Percentiles rank a stretch among this genome's conserved stretches.
Conservation (phyloP, 331 rosid genomes). For the Telfairia occidentalis region DNA sequence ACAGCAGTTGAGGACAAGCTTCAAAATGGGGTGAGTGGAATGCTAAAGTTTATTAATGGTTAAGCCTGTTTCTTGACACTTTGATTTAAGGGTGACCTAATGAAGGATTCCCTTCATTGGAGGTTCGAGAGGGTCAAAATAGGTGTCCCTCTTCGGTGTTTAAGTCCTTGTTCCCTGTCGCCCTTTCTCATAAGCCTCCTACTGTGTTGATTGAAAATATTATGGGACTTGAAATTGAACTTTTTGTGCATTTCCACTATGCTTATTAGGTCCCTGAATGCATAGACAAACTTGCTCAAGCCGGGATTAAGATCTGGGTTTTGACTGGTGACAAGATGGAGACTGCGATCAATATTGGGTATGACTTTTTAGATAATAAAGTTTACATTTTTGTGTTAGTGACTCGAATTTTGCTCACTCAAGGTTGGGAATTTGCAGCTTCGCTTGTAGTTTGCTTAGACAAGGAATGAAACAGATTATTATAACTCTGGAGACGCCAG, state of each 20-base stretch:
- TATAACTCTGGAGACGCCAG: slow-evolving; percentile 57
- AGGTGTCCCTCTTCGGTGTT: not conserved
- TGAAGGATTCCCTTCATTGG: not conserved
- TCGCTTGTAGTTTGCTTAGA: slow-evolving; percentile 90
- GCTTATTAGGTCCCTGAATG: slow-evolving; percentile 76
- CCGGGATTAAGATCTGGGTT: slow-evolving; percentile 99
- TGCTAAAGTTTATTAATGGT: not conserved
- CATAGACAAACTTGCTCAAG: slow-evolving; percentile 89
- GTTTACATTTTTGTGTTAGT: not conserved
- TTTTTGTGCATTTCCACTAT: slow-evolving; percentile 15
- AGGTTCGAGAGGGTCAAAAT: slow-evolving; percentile 3
- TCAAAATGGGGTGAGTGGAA: slow-evolving; percentile 75
- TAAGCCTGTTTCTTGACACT: not conserved
- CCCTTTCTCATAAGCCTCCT: not conserved
- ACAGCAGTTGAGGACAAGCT: slow-evolving; percentile 99
- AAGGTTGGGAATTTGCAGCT: slow-evolving; percentile 44
- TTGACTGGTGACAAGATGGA: slow-evolving; percentile 99
- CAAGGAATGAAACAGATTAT: slow-evolving; percentile 92
- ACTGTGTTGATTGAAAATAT: not conserved
- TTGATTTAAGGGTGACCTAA: slow-evolving; percentile 1
- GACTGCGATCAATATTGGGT: slow-evolving; percentile 97
- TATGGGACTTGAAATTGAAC: slow-evolving; percentile 17
- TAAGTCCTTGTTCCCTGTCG: not conserved
- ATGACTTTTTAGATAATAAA: slow-evolving; percentile 11
- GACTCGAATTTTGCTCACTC: slow-evolving; percentile 19